phyloP scores from a whole-genome alignment of 139 green algal genomes.

The Chlorella sp. region DNA sequence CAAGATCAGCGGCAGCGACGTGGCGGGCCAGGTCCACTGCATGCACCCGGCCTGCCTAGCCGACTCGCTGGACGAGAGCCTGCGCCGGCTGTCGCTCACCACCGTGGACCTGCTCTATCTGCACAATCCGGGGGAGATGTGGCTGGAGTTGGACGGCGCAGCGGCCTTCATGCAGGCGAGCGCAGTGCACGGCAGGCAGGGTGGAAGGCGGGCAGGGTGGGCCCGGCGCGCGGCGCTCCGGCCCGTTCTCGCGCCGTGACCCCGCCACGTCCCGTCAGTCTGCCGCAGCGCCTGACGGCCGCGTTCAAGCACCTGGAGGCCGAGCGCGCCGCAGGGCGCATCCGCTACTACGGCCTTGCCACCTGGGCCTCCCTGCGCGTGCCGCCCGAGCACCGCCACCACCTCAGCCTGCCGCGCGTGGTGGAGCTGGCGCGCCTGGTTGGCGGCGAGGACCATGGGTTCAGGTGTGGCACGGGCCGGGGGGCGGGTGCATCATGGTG shows the following conservation, averaged over 20 bases:
- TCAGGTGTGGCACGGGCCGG: conserved; percentile 29
- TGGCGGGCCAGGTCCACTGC: conserved; percentile 52
- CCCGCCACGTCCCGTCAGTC: background rate
- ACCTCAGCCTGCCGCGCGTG: conserved; percentile 46
- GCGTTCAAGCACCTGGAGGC: conserved; percentile 41
- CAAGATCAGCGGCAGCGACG: conserved; percentile 10
- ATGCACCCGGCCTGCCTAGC: conserved; percentile 58
- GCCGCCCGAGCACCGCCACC: conserved; percentile 2
- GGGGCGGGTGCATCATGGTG: background rate
- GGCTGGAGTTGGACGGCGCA: conserved; percentile 41
- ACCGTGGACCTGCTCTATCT: conserved; percentile 78
- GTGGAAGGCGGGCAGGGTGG: background rate
- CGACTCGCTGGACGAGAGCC: conserved; percentile 47
- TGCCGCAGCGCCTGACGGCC: conserved; percentile 22
- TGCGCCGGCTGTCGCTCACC: conserved; percentile 50
- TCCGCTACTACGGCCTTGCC: conserved; percentile 66
- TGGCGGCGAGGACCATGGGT: conserved; percentile 56
- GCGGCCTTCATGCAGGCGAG: conserved; percentile 40
- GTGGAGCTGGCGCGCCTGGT: conserved; percentile 48
- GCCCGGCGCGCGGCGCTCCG: background rate
- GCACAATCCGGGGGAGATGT: conserved; percentile 71
- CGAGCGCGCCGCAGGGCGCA: conserved; percentile 20
- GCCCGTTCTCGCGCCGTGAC: background rate
- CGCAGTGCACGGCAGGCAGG: background rate
- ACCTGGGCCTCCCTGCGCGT: conserved; percentile 74